Percentiles rank a stretch among this genome's conserved stretches.
Conservation (phyloP, 108 stramenopile species). For the Skeletonema potamos region DNA sequence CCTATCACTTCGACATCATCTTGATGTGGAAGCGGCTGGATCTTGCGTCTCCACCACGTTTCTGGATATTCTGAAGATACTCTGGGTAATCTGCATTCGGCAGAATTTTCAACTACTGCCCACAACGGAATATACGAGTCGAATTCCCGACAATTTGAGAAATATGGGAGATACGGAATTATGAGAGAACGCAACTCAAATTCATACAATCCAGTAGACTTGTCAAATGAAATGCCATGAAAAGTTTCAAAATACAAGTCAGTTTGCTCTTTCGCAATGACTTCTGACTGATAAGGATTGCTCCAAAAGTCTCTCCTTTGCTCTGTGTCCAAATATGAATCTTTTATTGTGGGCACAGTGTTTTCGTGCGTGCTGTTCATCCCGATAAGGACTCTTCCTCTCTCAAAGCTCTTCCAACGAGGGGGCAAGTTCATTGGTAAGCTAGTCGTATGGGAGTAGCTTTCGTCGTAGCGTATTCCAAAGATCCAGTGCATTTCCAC, state of each 20-base stretch:
- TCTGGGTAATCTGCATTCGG: conserved; percentile 31
- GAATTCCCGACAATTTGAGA: conserved; percentile 79
- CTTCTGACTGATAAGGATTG: conserved; percentile 34
- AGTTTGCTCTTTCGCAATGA: conserved; percentile 51
- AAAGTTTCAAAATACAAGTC: conserved; percentile 82
- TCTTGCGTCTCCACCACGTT: conserved; percentile 58
- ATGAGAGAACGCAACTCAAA: conserved; percentile 54
- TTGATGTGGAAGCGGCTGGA: conserved; percentile 62
- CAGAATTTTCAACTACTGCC: conserved; percentile 31
- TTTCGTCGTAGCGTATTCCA: conserved; percentile 33
- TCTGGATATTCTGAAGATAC: conserved; percentile 22
- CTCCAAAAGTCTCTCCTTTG: conserved; percentile 58
- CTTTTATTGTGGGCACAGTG: conserved; percentile 26
- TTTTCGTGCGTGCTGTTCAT: conserved; percentile 59
- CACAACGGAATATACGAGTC: conserved; percentile 59
- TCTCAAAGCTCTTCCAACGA: conserved; percentile 61
- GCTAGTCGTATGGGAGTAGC: conserved; percentile 24
- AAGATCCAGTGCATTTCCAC: conserved; percentile 48
- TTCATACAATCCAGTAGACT: conserved; percentile 10
- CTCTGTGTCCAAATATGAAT: conserved; percentile 9
- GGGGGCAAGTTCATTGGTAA: conserved; percentile 83
- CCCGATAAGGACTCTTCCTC: conserved; percentile 70
- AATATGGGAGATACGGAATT: conserved; percentile 82
- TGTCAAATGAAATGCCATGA: conserved; percentile 45
- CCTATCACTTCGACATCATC: conserved; percentile 71